These are phyloP conservation scores for Aspergillus oerlinghausenensis DNA, from an alignment of 2,329 filamentous ascomycete species.

Conservation along the genomic window DNA sequence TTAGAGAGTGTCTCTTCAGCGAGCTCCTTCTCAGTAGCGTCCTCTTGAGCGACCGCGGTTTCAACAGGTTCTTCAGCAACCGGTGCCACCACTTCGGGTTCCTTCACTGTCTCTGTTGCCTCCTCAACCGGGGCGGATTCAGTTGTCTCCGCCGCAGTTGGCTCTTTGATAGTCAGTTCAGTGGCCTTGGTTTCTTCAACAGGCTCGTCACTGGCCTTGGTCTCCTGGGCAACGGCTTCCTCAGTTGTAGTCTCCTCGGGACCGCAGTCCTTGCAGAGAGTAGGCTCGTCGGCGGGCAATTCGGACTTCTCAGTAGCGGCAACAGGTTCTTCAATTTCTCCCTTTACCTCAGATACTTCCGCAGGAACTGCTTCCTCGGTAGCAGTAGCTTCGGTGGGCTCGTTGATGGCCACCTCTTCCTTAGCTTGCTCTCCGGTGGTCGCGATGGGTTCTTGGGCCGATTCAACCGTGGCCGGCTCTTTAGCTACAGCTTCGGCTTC, in stretches of 20 bases:
- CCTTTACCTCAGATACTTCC: not conserved
- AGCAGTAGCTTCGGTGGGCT: slow-evolving; percentile 3
- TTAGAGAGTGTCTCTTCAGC: not conserved
- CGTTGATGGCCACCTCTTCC: slow-evolving; percentile 6
- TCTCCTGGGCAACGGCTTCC: slow-evolving; percentile 4
- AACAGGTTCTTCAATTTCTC: not conserved
- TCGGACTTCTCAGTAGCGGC: not conserved
- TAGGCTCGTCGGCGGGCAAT: slow-evolving; percentile 5
- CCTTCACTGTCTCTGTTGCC: not conserved
- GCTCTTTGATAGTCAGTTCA: slow-evolving; percentile 10
- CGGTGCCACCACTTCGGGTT: slow-evolving; percentile 4
- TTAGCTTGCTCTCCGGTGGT: slow-evolving; percentile 9
- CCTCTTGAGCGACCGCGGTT: not conserved
- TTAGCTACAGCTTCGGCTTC: slow-evolving; percentile 8
- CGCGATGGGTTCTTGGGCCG: not conserved
- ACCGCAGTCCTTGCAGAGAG: not conserved
- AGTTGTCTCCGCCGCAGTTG: slow-evolving; percentile 2
- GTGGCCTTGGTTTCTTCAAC: not conserved
- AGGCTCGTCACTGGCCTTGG: slow-evolving; percentile 4
- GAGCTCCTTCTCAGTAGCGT: not conserved
- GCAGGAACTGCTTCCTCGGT: not conserved
- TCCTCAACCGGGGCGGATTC: not conserved
- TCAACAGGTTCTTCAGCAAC: slow-evolving; percentile 5
- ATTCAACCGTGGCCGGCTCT: slow-evolving; percentile 4
- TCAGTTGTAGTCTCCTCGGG: slow-evolving; percentile 6